Conservation (phyloP, 176 grass and related monocot species). For the Triticum monococcum region DNA sequence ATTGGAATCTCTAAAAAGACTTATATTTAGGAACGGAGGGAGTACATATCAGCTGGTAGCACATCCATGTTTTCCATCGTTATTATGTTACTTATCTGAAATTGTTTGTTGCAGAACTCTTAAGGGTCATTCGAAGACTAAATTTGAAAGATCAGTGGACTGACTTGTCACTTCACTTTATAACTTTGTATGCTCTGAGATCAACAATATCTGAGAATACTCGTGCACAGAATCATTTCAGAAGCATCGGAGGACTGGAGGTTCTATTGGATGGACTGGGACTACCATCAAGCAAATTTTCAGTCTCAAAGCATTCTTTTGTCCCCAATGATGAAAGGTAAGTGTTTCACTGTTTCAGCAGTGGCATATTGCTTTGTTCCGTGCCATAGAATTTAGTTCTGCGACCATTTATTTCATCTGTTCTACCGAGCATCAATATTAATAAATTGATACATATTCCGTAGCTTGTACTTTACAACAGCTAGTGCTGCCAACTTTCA, state of each 20-base stretch:
- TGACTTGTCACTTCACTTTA: constrained; percentile 81
- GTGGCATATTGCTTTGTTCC: background rate
- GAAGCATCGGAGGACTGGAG: constrained; percentile 96
- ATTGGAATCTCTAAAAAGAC: background rate
- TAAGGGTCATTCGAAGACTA: constrained; percentile 90
- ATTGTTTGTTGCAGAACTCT: constrained; percentile 76
- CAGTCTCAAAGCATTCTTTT: constrained; percentile 53
- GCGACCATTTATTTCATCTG: background rate
- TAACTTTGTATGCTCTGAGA: constrained; percentile 76
- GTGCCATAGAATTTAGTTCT: background rate
- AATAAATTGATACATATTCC: background rate
- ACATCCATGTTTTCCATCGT: constrained; percentile 24
- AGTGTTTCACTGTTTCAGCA: constrained; percentile 7
- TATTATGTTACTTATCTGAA: constrained; percentile 27
- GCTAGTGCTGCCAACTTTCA: background rate
- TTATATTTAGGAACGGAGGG: too few species aligned
- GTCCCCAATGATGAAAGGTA: constrained; percentile 80
- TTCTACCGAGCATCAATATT: constrained; percentile 12
- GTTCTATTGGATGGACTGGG: constrained; percentile 96
- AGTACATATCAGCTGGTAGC: background rate
- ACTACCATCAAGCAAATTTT: constrained; percentile 89
- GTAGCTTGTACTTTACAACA: background rate
- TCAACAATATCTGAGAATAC: constrained; percentile 83
- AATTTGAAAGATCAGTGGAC: constrained; percentile 97
- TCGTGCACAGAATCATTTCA: constrained; percentile 96